Evolutionary conservation across 345 rosid species (phyloP).

Genomic region (Noccaea caerulescens): DNA sequence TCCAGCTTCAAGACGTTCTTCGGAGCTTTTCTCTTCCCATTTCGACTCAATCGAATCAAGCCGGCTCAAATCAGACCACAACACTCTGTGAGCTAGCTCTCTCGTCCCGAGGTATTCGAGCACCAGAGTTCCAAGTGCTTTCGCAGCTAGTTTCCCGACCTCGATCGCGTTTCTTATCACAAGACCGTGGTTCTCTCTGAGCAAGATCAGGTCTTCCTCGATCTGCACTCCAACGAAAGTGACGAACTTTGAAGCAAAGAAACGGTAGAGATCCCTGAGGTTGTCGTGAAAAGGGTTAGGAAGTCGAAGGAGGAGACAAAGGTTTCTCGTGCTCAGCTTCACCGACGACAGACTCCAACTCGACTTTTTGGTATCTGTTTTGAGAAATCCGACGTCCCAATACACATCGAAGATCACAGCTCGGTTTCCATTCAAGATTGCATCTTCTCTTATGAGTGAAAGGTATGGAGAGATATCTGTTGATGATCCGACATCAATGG

Average conservation of each 20-base stretch:
- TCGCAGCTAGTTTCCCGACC: constrained; percentile 36
- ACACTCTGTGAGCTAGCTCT: constrained; percentile 37
- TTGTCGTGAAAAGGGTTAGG: constrained; percentile 34
- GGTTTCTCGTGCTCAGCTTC: constrained; percentile 40
- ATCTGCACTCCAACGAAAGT: constrained; percentile 43
- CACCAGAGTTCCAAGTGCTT: constrained; percentile 34
- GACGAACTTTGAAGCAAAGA: constrained; percentile 43
- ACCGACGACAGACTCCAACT: constrained; percentile 36
- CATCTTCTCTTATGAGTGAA: constrained; percentile 38
- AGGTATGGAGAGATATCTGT: constrained; percentile 41
- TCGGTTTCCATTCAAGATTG: constrained; percentile 31
- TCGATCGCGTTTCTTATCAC: constrained; percentile 36
- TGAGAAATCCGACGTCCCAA: constrained; percentile 27
- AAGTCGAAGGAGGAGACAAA: constrained; percentile 37
- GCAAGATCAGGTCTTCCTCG: constrained; percentile 39
- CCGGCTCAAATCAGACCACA: constrained; percentile 42
- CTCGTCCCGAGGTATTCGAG: constrained; percentile 43
- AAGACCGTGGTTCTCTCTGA: constrained; percentile 38
- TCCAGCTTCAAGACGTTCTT: constrained; percentile 44
- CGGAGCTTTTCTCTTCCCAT: constrained; percentile 28
- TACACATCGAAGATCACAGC: constrained; percentile 36
- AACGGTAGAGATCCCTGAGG: constrained; percentile 36
- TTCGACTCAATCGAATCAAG: constrained; percentile 41
- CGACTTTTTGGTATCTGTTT: constrained; percentile 9
- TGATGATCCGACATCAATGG: constrained; percentile 34